phyloP scores from a whole-genome alignment of 768 basidiomycete species.

The Cytidiella melzeri region DNA sequence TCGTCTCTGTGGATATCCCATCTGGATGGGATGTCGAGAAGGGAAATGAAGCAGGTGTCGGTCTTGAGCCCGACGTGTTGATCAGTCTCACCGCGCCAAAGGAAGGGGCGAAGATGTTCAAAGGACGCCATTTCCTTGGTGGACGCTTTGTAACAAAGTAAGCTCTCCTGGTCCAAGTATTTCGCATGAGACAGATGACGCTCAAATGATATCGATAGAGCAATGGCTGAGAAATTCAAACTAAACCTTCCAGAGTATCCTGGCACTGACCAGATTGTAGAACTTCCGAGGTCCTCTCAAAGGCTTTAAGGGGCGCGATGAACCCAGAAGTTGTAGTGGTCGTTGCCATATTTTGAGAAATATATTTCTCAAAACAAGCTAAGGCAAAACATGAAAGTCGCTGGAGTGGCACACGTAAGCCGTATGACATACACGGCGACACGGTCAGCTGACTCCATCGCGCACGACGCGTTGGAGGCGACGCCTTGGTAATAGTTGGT shows the following conservation, averaged over 20 bases:
- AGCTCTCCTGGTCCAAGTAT: constrained; percentile 23
- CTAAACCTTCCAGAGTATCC: constrained; percentile 82
- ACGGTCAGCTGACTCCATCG: too few species aligned
- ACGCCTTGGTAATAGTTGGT: too few species aligned
- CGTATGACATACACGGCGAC: too few species aligned
- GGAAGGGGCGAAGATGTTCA: constrained; percentile 71
- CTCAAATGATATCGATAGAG: constrained; percentile 34
- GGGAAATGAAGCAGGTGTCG: constrained; percentile 53
- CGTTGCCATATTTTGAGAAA: too few species aligned
- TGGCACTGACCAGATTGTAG: constrained; percentile 78
- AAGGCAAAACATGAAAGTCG: too few species aligned
- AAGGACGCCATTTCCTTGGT: constrained; percentile 85
- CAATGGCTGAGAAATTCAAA: constrained; percentile 63
- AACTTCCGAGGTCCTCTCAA: constrained; percentile 35
- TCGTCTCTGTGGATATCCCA: constrained; percentile 94
- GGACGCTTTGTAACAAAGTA: constrained; percentile 91
- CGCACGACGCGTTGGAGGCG: too few species aligned
- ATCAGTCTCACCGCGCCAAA: constrained; percentile 95
- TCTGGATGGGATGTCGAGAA: constrained; percentile 94
- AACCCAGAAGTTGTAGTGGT: too few species aligned
- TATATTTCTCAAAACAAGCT: too few species aligned
- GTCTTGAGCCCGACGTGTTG: constrained; percentile 70
- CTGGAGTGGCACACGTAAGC: too few species aligned
- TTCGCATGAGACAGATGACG: background rate
- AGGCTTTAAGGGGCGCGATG: background rate